Evolutionary conservation across 768 basidiomycete species (phyloP).

Genomic region (Pholiota molesta): DNA sequence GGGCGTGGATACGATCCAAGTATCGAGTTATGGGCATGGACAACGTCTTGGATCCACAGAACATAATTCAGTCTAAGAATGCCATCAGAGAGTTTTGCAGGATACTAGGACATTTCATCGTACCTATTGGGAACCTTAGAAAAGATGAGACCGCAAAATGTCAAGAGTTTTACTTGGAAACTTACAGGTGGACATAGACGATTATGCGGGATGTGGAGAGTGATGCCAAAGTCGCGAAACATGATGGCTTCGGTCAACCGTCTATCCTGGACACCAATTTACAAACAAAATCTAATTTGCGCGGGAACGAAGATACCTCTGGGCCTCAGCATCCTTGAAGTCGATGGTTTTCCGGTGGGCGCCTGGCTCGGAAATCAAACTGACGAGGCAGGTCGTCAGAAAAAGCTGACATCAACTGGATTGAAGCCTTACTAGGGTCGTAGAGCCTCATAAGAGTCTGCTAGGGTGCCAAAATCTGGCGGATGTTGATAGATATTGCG

Average conservation of each 20-base stretch:
- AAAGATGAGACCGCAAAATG: background rate
- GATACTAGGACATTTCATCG: background rate
- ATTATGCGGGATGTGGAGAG: slow-evolving; percentile 63
- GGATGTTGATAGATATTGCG: slow-evolving; percentile 41
- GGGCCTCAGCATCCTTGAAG: slow-evolving; percentile 72
- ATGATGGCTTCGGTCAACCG: slow-evolving; percentile 81
- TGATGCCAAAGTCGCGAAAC: slow-evolving; percentile 70
- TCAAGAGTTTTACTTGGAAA: slow-evolving; percentile 6
- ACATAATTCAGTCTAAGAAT: slow-evolving; percentile 70
- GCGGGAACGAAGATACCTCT: slow-evolving; percentile 50
- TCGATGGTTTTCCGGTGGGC: slow-evolving; percentile 54
- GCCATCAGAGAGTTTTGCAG: too few species aligned
- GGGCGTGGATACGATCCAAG: slow-evolving; percentile 12
- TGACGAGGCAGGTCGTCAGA: background rate
- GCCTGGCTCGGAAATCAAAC: slow-evolving; percentile 22
- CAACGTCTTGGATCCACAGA: slow-evolving; percentile 79
- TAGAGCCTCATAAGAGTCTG: slow-evolving; percentile 58
- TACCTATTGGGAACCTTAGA: slow-evolving; percentile 75
- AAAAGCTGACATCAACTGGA: background rate
- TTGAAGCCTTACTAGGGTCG: slow-evolving; percentile 12
- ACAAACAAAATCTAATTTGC: background rate
- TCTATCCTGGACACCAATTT: slow-evolving; percentile 41
- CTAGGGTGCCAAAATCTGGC: slow-evolving; percentile 63
- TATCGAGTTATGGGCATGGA: slow-evolving; percentile 34
- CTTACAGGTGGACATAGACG: slow-evolving; percentile 88